Conservation (phyloP, 2,329 filamentous ascomycete genomes). For the Drechslerella stenobrocha region DNA sequence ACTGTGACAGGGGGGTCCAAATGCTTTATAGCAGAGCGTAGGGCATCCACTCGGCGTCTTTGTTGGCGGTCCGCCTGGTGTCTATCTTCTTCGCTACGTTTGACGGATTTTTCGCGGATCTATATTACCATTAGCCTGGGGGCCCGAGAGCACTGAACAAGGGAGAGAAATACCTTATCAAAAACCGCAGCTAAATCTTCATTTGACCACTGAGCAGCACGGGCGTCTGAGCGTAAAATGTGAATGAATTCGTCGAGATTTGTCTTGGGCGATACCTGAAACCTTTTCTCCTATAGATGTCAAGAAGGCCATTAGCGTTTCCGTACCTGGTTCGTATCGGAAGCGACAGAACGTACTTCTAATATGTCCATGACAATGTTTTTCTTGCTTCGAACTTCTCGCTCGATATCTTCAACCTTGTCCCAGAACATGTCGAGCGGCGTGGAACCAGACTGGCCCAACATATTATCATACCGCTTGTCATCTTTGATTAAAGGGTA, state of each 20-base stretch:
- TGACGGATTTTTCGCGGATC: constrained; percentile 83
- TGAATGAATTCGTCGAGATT: constrained; percentile 84
- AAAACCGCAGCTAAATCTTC: constrained; percentile 81
- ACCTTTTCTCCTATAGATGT: constrained; percentile 73
- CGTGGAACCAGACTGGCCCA: constrained; percentile 80
- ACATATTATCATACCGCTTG: constrained; percentile 77
- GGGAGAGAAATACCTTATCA: constrained; percentile 61
- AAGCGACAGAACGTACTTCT: constrained; percentile 79
- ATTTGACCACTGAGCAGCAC: constrained; percentile 81
- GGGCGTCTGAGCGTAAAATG: constrained; percentile 80
- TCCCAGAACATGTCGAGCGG: constrained; percentile 97
- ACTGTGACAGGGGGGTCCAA: constrained; percentile 78
- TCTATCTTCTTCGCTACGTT: constrained; percentile 81
- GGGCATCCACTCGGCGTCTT: constrained; percentile 77
- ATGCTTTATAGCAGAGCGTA: constrained; percentile 85
- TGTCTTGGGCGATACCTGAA: constrained; percentile 84
- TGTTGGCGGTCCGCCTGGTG: constrained; percentile 80
- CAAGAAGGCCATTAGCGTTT: no score
- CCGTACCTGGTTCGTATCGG: no score
- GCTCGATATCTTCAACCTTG: constrained; percentile 88
- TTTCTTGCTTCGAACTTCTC: constrained; percentile 74
- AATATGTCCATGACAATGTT: constrained; percentile 86
- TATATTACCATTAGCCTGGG: constrained; percentile 51
- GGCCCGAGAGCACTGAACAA: constrained; percentile 12
- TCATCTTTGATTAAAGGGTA: constrained; percentile 75